Percentiles rank a stretch among this genome's conserved stretches.
These are phyloP conservation scores for Penicillium steckii DNA, from an alignment of 495 filamentous ascomycete genomes.

Conservation along the genomic window DNA sequence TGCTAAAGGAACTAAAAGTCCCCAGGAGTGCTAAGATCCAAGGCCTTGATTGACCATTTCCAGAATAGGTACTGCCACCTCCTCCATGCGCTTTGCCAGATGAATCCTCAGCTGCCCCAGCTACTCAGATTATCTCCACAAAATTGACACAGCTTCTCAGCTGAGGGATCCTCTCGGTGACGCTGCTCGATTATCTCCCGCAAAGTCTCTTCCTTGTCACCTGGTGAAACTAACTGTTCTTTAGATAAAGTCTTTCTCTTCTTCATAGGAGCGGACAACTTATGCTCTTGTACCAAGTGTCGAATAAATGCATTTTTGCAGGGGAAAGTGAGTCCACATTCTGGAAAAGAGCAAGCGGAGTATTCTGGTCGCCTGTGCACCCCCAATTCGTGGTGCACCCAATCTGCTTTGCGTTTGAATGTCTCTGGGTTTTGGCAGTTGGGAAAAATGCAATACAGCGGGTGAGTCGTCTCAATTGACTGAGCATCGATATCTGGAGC, in stretches of 20 bases:
- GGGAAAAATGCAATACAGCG: conserved; percentile 15
- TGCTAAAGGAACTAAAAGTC: too few relatives aligned
- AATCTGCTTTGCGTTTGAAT: not conserved
- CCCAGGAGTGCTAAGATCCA: too few relatives aligned
- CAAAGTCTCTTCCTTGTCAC: not conserved
- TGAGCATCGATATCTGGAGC: not conserved
- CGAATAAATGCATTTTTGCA: not conserved
- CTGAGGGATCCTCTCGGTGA: not conserved
- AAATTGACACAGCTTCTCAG: not conserved
- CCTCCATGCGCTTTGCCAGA: not conserved
- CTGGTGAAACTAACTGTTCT: not conserved
- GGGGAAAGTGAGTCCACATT: not conserved
- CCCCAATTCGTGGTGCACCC: not conserved
- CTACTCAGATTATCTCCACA: not conserved
- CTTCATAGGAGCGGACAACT: not conserved
- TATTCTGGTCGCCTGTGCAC: not conserved
- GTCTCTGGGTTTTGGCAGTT: not conserved
- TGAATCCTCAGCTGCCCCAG: not conserved
- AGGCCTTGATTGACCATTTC: not conserved
- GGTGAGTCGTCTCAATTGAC: conserved; percentile 18
- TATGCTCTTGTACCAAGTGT: not conserved
- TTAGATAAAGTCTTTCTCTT: too few relatives aligned
- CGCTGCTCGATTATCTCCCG: not conserved
- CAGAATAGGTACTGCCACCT: not conserved
- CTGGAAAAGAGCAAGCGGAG: not conserved